Conservation (phyloP, 148 eudicot genomes). For the Rheum nobile region DNA sequence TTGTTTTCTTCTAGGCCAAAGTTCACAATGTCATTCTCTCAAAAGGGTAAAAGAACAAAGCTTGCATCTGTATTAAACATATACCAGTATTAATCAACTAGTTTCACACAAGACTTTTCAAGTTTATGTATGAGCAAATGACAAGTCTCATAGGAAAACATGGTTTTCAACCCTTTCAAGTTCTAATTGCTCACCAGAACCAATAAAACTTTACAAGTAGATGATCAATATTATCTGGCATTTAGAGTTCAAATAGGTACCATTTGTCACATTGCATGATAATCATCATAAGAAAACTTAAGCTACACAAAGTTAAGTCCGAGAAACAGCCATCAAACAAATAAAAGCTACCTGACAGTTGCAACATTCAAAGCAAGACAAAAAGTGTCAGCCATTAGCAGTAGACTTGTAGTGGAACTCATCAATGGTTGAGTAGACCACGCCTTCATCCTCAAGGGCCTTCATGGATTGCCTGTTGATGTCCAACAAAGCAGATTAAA, state of each 20-base stretch:
- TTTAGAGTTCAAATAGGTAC: background rate
- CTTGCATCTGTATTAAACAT: too few species aligned
- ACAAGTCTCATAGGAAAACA: background rate
- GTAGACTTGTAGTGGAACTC: constrained; percentile 65
- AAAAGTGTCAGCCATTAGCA: constrained; percentile 23
- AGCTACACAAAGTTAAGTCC: background rate
- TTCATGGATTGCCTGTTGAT: constrained; percentile 36
- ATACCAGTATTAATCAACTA: too few species aligned
- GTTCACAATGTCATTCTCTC: too few species aligned
- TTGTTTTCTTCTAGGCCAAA: too few species aligned
- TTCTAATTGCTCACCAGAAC: background rate
- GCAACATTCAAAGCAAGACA: background rate
- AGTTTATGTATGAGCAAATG: too few species aligned
- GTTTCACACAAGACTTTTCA: too few species aligned
- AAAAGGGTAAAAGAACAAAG: too few species aligned
- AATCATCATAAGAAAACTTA: background rate
- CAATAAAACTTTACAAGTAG: constrained; percentile 1
- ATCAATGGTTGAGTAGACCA: constrained; percentile 68
- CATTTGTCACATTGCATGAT: background rate
- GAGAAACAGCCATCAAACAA: background rate
- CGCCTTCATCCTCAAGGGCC: constrained; percentile 52
- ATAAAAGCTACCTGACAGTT: background rate
- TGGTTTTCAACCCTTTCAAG: background rate
- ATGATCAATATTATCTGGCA: background rate
- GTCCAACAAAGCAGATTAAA: background rate